Evolutionary conservation across 1,139 yeast species (phyloP).

Genomic region (Zygosaccharomyces sapae): DNA sequence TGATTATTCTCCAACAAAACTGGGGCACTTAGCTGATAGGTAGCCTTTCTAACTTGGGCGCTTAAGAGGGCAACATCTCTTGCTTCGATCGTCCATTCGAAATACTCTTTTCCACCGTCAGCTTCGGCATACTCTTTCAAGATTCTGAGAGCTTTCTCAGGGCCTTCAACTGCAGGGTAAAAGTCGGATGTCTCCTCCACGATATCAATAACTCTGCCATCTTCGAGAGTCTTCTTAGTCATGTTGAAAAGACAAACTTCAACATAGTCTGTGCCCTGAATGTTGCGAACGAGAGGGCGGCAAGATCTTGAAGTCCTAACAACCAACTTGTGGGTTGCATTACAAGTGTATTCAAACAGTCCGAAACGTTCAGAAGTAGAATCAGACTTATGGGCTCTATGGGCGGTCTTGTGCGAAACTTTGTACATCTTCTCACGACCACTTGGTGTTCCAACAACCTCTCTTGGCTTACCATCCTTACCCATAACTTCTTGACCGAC

Average conservation of each 20-base stretch:
- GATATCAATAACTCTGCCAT: constrained; percentile 17
- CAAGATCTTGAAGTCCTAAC: constrained; percentile 27
- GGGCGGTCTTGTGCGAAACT: constrained; percentile 28
- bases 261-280: constrained; percentile 5
- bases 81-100: constrained; percentile 40
- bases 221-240: constrained; percentile 6
- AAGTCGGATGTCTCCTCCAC: constrained; percentile 12
- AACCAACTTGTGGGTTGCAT: constrained; percentile 38
- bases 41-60: constrained; percentile 27
- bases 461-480: constrained; percentile 42
- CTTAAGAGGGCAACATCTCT: constrained; percentile 31
- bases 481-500: constrained; percentile 44
- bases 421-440: constrained; percentile 42
- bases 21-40: constrained; percentile 39
- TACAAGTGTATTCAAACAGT: constrained; percentile 13
- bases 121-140: constrained; percentile 7
- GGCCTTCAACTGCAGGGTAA: constrained; percentile 24
- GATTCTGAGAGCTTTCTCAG: constrained; percentile 24
- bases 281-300: constrained; percentile 1
- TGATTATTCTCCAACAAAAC: constrained; percentile 34
- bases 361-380: constrained; percentile 6
- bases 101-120: constrained; percentile 5
- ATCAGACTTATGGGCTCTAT: constrained; percentile 7
- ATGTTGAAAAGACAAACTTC: constrained; percentile 10
- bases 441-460: constrained; percentile 42